phyloP scores from a whole-genome alignment of 768 basidiomycete species.

The Lactarius psammicola region DNA sequence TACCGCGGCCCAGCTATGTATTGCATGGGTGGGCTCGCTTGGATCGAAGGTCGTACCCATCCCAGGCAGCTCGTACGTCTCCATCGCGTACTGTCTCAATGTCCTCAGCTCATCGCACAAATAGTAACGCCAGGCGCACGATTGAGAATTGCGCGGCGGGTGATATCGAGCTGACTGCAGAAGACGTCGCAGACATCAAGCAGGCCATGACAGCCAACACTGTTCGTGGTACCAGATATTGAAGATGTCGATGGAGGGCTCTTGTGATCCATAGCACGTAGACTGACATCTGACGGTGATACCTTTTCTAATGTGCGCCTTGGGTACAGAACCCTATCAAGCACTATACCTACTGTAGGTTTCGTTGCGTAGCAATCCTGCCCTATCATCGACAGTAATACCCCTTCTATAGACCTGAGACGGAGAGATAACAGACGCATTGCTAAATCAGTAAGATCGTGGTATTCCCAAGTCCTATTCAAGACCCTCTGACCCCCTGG shows the following conservation, averaged over 20 bases:
- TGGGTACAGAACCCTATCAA: background rate
- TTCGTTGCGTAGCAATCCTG: background rate
- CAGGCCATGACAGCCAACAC: conserved; percentile 34
- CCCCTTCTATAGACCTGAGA: background rate
- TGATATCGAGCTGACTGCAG: conserved; percentile 37
- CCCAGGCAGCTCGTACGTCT: conserved; percentile 44
- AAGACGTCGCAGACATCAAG: conserved; percentile 43
- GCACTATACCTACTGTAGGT: background rate
- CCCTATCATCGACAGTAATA: conserved; percentile 1
- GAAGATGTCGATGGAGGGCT: background rate
- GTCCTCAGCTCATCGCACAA: background rate
- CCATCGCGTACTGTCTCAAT: background rate
- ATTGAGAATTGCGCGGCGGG: conserved; percentile 44
- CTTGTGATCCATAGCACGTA: conserved; percentile 11
- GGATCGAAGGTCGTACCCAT: conserved; percentile 45
- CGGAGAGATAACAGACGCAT: background rate
- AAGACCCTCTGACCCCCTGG: conserved; percentile 5
- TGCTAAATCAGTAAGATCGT: background rate
- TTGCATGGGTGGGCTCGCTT: conserved; percentile 42
- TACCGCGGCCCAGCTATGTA: conserved; percentile 40
- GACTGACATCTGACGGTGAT: background rate
- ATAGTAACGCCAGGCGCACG: conserved; percentile 42
- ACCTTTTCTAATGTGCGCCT: background rate
- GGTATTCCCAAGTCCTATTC: background rate
- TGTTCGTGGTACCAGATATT: conserved; percentile 24